Base-by-base conservation (phyloP, 1,139 yeast species). In the Sugiyamaella japonica region DNA sequence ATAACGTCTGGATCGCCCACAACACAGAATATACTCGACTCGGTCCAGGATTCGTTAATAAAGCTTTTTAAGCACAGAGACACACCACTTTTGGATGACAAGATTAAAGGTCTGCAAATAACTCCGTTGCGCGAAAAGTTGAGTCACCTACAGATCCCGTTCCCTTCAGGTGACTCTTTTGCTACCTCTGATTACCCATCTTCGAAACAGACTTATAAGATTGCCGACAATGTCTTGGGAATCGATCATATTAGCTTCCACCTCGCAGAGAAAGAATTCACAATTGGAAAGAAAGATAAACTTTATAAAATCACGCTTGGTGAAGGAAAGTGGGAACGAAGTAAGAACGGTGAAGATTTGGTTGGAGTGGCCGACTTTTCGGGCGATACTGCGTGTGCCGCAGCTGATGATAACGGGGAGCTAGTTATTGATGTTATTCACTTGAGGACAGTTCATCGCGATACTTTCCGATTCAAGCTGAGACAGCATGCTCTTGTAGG, bases 1-100 rank as follows among this genome's bases (percentile, higher is more conserved):
- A 8, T 57, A 7, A 57, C 60, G 1, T n/a, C 48, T 25, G 58
- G 56, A 8, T 41, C 48, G 8, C 17, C n/a, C n/a, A 39, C 37
- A 3, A 56, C 57, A 8, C 41, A 17, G n/a, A 32, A 7, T 10
- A 41, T 53, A 12, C 43, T 57, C 13, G 44, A 37, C 36, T 48
- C 48, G 5, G 47, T 51, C 10, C 38, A 36, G 20, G 38, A 25
- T 13, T 42, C 44, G 39, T 28, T 47, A 1, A 48, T 32, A n/a
- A 32, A n/a, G 10, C 47, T 41, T 3, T 42, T 52, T 17, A 38
- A 23, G 7, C 10, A 23, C 16, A 45, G 43, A 8, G 36, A 17
- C 15, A 15, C 12, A 20, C 13, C 12, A 20, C 13, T 7, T 4
- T 25, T 42, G 23, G 20, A 32, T 12, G 23, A 28, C 34, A 46